These are phyloP conservation scores for Ailanthus altissimus DNA, from an alignment of 345 rosid genomes.

Conservation along the genomic window DNA sequence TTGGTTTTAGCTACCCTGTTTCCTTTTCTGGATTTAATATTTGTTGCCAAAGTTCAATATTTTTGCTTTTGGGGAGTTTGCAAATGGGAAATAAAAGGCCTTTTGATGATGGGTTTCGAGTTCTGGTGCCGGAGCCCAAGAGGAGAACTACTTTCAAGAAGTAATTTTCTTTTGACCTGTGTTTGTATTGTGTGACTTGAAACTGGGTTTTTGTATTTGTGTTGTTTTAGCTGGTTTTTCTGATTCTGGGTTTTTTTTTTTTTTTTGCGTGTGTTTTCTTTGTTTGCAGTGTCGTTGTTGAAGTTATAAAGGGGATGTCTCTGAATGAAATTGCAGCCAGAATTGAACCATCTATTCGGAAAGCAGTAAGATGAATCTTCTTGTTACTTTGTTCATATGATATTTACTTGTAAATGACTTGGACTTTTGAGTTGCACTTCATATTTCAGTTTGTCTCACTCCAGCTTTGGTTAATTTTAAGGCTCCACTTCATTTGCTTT, in stretches of 20 bases:
- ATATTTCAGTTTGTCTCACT: too few species aligned
- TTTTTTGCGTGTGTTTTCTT: neutral
- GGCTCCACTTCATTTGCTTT: too few species aligned
- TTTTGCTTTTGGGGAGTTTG: neutral
- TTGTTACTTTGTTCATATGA: neutral
- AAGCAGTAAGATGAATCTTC: slow-evolving; percentile 40
- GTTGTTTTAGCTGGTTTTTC: slow-evolving; percentile 12
- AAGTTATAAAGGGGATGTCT: slow-evolving; percentile 42
- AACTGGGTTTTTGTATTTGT: neutral
- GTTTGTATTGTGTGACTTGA: neutral
- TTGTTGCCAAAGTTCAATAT: neutral
- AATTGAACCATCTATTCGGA: slow-evolving; percentile 53
- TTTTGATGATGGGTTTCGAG: slow-evolving; percentile 31
- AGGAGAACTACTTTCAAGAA: slow-evolving; percentile 35
- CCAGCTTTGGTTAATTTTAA: too few species aligned
- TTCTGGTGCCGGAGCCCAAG: slow-evolving; percentile 25
- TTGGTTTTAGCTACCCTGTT: neutral
- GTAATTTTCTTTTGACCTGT: slow-evolving; percentile 27
- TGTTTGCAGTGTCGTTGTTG: slow-evolving; percentile 41
- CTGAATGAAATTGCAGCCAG: slow-evolving; percentile 27
- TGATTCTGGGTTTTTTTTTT: neutral
- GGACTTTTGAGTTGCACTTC: too few species aligned
- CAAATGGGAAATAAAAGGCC: slow-evolving; percentile 39
- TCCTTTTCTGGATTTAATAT: neutral
- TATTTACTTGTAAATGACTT: neutral